Conservation (phyloP, 2,329 filamentous ascomycete species). For the Chrysosporium keratinophilum region DNA sequence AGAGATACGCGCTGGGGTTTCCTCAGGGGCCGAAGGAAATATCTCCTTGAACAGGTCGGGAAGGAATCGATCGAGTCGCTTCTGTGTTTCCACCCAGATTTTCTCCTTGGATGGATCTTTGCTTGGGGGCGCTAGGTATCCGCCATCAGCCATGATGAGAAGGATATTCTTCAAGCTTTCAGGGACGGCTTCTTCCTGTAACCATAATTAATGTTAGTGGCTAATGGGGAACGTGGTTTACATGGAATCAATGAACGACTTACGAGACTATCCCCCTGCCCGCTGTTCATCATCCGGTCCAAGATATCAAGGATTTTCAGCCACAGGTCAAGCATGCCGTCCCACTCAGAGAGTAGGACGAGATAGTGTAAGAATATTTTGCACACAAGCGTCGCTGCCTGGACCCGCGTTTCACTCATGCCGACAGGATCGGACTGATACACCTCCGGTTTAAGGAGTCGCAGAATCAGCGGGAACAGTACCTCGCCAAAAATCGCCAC, state of each 20-base stretch:
- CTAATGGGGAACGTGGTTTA: neutral
- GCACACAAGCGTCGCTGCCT: constrained; percentile 80
- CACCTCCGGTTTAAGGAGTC: constrained; percentile 84
- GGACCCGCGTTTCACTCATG: constrained; percentile 91
- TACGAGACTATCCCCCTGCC: constrained; percentile 80
- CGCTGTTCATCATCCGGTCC: constrained; percentile 92
- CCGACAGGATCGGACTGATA: constrained; percentile 82
- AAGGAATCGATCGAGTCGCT: constrained; percentile 50
- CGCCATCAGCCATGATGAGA: constrained; percentile 85
- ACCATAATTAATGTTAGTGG: neutral
- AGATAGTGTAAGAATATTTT: constrained; percentile 95
- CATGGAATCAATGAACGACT: constrained; percentile 27
- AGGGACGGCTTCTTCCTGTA: constrained; percentile 81
- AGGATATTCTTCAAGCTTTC: constrained; percentile 95
- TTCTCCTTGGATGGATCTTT: constrained; percentile 42
- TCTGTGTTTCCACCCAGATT: constrained; percentile 53
- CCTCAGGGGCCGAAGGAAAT: constrained; percentile 37
- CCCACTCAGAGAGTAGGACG: constrained; percentile 70
- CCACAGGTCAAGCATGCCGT: constrained; percentile 87
- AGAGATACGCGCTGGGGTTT: neutral
- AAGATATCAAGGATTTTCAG: constrained; percentile 84
- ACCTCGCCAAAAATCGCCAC: constrained; percentile 90
- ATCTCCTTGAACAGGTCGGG: constrained; percentile 50
- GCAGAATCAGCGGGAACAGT: constrained; percentile 78
- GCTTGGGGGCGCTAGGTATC: constrained; percentile 63